These are phyloP conservation scores for Lathyrus sativus DNA, from an alignment of 306 rosid genomes.

Conservation along the genomic window DNA sequence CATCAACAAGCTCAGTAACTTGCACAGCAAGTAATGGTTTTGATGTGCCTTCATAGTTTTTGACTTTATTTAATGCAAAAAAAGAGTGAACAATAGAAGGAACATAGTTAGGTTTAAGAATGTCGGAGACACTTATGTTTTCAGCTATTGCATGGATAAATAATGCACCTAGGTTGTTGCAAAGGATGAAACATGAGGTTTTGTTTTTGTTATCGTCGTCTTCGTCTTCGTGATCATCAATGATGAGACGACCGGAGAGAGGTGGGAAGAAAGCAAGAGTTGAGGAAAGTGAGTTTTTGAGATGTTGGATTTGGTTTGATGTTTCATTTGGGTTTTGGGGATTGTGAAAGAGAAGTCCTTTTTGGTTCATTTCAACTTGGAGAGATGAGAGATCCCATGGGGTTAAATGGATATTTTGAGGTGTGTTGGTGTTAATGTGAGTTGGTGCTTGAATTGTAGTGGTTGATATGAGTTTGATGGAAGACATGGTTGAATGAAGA, in stretches of 20 bases:
- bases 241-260: conserved; percentile 39
- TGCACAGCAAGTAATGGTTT: conserved; percentile 49
- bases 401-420: conserved; percentile 28
- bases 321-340: conserved; percentile 3
- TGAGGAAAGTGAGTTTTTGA: conserved; percentile 40
- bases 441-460: conserved; percentile 2
- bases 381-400: conserved; percentile 45
- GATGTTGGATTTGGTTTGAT: conserved; percentile 22
- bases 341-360: conserved; percentile 41
- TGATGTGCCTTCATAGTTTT: conserved; percentile 31
- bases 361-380: conserved; percentile 22
- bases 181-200: conserved; percentile 29
- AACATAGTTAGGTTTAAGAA: conserved; percentile 32
- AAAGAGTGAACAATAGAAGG: conserved; percentile 44
- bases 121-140: conserved; percentile 22
- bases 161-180: conserved; percentile 37
- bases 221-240: background rate
- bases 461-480: conserved; percentile 11
- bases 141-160: conserved; percentile 41
- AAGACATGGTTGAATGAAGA: background rate
- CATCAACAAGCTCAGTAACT: conserved; percentile 54
- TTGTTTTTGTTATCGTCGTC: background rate
- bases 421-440: background rate
- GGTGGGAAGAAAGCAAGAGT: conserved; percentile 40
- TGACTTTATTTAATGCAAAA: conserved; percentile 36